Evolutionary conservation across 768 basidiomycete genomes (phyloP), one percentile per base, ranked within the genome.

Genomic region (Russula compacta): DNA sequence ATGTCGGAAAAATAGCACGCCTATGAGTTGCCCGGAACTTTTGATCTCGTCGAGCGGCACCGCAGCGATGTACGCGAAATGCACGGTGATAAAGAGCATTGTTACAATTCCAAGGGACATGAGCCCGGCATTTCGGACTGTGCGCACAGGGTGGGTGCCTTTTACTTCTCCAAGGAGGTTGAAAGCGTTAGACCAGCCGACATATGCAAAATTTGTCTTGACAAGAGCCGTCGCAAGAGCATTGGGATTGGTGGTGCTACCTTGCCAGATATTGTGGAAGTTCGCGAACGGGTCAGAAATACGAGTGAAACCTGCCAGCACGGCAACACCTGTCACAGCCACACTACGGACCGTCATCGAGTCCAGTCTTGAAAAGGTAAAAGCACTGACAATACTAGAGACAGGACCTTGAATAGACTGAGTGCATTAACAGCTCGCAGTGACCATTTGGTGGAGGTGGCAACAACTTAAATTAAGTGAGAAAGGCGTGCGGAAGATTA

Each of bases 1-100:
- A 14, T 74, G 74, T 33, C 73, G 67, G 69, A 83, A 82, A 70
- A 82, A 83, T 17, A 78, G 69, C 32, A 75, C 77, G 2, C 78
- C 81, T 7, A 79, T 73, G 39, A 80, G 73, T 54, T 78, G 74
- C 29, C 76, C 76, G 0, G 79, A 78, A 24, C 67, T 68, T 6
- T 72, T 69, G 44, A 81, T 79, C 40, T 76, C 67, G 42, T 75
- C 78, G 55, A 75, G 73, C 2, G 80, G 78, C 15, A 81, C 76
- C 60, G 71, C 72, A 5, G 70, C 66, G 43, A 74, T 67, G 64
- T 76, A 75, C 4, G 75, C 71, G 49, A 76, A 66, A 61, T 81
- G 81, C 50, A 74, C 74, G 49, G 81, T 74, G 59, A 81, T 69
- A 67, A 79, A 82, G 3, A 82, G 71, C 19, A 76, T 62, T 38